Evolutionary conservation across 306 rosid genomes (phyloP).

Genomic region (Gleditsia sinensis): DNA sequence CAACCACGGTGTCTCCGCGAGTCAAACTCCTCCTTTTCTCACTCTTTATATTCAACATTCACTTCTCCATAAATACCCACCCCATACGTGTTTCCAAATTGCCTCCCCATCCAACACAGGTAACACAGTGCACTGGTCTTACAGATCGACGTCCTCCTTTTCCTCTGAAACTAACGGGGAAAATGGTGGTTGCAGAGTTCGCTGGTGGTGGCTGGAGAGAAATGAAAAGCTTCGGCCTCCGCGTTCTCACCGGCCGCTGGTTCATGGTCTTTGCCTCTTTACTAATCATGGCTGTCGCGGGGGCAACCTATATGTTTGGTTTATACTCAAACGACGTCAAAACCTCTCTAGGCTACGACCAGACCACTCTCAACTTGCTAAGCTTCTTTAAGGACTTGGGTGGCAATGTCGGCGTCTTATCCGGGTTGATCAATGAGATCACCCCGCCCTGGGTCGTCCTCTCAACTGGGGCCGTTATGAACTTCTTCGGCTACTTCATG

Average conservation of each 20-base stretch:
- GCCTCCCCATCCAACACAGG: neutral
- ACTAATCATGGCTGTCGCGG: conserved; percentile 65
- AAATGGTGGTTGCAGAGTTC: conserved; percentile 34
- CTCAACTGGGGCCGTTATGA: conserved; percentile 57
- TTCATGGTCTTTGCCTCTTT: conserved; percentile 67
- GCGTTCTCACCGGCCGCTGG: conserved; percentile 64
- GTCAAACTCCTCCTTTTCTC: neutral
- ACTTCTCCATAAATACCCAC: neutral
- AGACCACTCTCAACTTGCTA: conserved; percentile 66
- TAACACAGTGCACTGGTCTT: too few relatives aligned
- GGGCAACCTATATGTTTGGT: conserved; percentile 69
- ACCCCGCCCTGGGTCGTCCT: conserved; percentile 70
- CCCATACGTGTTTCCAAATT: neutral
- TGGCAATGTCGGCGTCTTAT: conserved; percentile 54
- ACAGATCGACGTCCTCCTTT: too few relatives aligned
- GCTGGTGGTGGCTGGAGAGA: neutral
- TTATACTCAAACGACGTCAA: conserved; percentile 62
- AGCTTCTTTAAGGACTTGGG: conserved; percentile 87
- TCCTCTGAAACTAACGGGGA: too few relatives aligned
- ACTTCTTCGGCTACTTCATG: conserved; percentile 78
- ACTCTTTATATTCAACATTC: neutral
- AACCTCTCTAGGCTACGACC: conserved; percentile 67
- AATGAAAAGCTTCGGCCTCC: conserved; percentile 34
- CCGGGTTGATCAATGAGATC: conserved; percentile 69
- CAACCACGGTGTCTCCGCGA: neutral